Evolutionary conservation across 2,329 filamentous ascomycete genomes (phyloP), one percentile per base, ranked within the genome.

Genomic region (Pyrenochaeta sp.): DNA sequence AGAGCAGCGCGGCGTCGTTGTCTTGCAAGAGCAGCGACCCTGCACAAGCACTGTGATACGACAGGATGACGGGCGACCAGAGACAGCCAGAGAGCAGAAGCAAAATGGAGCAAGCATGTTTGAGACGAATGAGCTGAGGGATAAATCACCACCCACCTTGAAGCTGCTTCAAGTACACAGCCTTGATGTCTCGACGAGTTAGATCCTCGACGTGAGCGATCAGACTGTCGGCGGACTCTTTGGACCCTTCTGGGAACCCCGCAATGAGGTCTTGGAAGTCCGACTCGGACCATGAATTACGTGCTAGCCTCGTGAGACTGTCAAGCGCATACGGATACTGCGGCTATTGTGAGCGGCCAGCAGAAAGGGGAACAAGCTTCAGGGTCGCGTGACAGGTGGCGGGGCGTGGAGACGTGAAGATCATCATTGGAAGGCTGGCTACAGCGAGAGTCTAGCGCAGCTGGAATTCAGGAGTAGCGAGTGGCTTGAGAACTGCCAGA

Each of bases 261-360:
- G 84, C 76, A 56, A 83, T 84, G 72, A 90, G 91, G 48, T 77
- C 78, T 40, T 78, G 75, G 74, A 93, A 90, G 28, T 74, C 70
- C 23, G 81, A 74, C 36, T 75, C 77, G 63, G 86, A 76, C 89
- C 89, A 94, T 61, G 88, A 78, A 40, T 78, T 75, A 42, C 79
- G 75, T 48, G 92, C 77, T 43, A 85, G 81, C 44, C 76, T 71
- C 34, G 87, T 84, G 35, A 93, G 82, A 34, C 80, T 82, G 36
- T 80, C 71, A 48, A 92, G 76, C 37, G 88, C 87, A 73, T 90
- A 92, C 19, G 89, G 89, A 67, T 90, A 93, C 88, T 92, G 66
- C 51, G 57, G 57, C 47, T 61, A 63, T 60, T 19, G 67, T 71
- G 58, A 67, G 67, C 55, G 41, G 45, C 40, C 47, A 40, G 42